Evolutionary conservation across 2,329 filamentous ascomycete species (phyloP).

Genomic region (Tolypocladium ophioglossoides): DNA sequence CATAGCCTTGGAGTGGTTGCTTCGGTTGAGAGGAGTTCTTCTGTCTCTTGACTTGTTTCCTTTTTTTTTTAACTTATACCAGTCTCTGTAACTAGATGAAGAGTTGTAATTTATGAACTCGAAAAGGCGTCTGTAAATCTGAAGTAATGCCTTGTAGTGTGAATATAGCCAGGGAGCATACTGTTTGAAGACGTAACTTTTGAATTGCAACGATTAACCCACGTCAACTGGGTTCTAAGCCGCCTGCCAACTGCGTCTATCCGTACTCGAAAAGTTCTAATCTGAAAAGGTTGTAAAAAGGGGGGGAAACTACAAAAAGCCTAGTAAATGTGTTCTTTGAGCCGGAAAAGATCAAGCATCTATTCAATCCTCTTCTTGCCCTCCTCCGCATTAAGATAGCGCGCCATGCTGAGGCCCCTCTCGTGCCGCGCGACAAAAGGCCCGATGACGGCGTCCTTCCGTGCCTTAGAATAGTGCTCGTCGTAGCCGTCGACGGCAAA

Average conservation of each 20-base stretch:
- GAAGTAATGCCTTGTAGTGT: not conserved
- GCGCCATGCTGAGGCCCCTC: constrained; percentile 70
- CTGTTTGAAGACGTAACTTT: not conserved
- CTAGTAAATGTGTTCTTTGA: not conserved
- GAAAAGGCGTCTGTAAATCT: not conserved
- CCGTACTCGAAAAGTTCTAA: not conserved
- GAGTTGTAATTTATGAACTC: not conserved
- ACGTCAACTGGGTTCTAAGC: too few species aligned
- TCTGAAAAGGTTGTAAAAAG: not conserved
- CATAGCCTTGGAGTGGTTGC: not conserved
- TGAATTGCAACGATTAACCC: not conserved
- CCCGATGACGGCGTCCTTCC: constrained; percentile 74
- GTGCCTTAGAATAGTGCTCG: constrained; percentile 72
- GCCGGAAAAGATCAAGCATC: constrained; percentile 1
- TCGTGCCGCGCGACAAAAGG: constrained; percentile 60
- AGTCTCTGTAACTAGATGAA: not conserved
- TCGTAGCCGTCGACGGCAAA: constrained; percentile 83
- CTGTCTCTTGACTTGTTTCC: not conserved
- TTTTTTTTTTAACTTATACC: not conserved
- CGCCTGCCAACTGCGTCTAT: not conserved
- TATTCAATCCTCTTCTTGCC: constrained; percentile 97
- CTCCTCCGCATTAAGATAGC: constrained; percentile 81
- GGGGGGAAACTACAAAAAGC: not conserved
- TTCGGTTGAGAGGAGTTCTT: not conserved
- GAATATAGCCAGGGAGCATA: not conserved